These are phyloP conservation scores for Blastocystis sp. DNA, from an alignment of 352 stramenopile genomes.

Conservation along the genomic window DNA sequence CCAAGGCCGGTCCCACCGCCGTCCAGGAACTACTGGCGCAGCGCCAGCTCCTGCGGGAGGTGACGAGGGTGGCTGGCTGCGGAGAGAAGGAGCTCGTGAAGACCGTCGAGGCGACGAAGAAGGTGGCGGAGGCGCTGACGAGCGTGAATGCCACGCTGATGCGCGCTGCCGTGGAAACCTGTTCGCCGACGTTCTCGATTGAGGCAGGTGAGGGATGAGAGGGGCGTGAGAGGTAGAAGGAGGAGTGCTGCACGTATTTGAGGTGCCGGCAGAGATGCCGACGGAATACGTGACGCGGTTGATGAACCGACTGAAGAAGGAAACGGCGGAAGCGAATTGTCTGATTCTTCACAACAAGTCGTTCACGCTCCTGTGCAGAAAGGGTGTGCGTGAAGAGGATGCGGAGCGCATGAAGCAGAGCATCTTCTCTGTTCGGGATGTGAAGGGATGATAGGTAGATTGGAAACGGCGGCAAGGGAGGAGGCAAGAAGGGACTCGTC, in stretches of 20 bases:
- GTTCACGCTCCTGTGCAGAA: conserved; percentile 3
- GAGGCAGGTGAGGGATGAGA: too few relatives aligned
- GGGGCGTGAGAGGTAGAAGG: neutral
- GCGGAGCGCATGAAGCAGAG: neutral
- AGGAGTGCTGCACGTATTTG: neutral
- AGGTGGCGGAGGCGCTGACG: conserved; percentile 64
- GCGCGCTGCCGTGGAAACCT: conserved; percentile 58
- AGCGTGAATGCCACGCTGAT: conserved; percentile 64
- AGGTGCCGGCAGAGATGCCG: neutral
- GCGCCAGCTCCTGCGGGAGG: neutral
- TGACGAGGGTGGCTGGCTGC: conserved; percentile 63
- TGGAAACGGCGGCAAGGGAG: conserved; percentile 33
- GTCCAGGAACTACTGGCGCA: neutral
- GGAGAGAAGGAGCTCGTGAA: conserved; percentile 58
- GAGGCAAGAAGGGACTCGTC: conserved; percentile 46
- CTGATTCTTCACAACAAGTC: conserved; percentile 26
- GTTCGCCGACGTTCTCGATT: neutral
- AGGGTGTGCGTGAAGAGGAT: neutral
- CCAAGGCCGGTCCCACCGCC: neutral
- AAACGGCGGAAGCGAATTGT: neutral
- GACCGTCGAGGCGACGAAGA: conserved; percentile 65
- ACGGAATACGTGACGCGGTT: conserved; percentile 9
- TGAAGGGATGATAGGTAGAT: neutral
- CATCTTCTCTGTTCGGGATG: neutral
- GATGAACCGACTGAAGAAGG: neutral